Base-by-base conservation (phyloP, 495 filamentous ascomycete species). In the Trichoderma erinaceum region DNA sequence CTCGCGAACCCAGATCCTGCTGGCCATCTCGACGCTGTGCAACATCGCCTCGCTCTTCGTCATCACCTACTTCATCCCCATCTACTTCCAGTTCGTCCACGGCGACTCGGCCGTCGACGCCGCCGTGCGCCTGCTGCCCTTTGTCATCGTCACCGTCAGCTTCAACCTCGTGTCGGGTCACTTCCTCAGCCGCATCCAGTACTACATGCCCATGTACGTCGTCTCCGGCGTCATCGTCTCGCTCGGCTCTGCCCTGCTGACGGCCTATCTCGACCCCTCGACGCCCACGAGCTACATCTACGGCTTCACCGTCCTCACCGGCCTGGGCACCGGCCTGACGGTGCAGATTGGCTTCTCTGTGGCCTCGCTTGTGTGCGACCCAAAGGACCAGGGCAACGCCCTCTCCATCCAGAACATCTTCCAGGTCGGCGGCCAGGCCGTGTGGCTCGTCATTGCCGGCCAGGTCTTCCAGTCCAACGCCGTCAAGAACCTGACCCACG, bases 161-260 rank as follows among this genome's bases (percentile, higher is more conserved):
- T 72, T 76, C 56, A 79, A 76, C 64, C 73, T 88, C 21, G 23
- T 72, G 41, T 82, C 83, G 58, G 87, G 88, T 32, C 77, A 74
- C 4, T 67, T 86, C 23, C 80, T 90, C 68, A 73, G 78, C 5
- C 79, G 77, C 46, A 71, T 78, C 21, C 80, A 81, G 2, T 80
- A 82, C 68, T 90, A 90, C 73, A 83, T 84, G 78, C 84, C 83
- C 0, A 85, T 87, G 79, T 90, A 84, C 72, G 64, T 85, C 4
- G 64, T 79, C 2, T 81, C 79, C 1, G 84, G 84, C 11, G 69
- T 79, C 21, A 70, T 88, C 16, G 71, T 79, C 35, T 52, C 85
- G 4, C 71, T 84, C n/a, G 86, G 85, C 23, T 77, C 79, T 29
- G 78, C 81, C 0, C 75, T 88, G 0, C 78, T 89, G 73, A 82